Evolutionary conservation across 257 asterid genomes (phyloP).

Genomic region (Handroanthus guayacan): DNA sequence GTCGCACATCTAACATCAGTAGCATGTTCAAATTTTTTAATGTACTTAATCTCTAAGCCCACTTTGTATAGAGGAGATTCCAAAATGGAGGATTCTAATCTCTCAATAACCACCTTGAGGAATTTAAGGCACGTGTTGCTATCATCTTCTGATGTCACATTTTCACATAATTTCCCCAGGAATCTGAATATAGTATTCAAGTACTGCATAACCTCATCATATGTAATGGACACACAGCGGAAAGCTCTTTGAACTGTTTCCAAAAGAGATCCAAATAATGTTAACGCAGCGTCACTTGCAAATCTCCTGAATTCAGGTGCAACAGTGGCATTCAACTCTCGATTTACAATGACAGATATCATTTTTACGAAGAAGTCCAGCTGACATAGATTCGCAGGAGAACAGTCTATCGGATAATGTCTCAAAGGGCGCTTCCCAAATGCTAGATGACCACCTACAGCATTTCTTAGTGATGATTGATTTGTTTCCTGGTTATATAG

Average conservation of each 20-base stretch:
- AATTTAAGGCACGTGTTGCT: constrained; percentile 51
- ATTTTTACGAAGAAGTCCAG: constrained; percentile 64
- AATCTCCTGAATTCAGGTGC: constrained; percentile 46
- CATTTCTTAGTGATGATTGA: constrained; percentile 36
- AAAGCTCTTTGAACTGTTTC: constrained; percentile 57
- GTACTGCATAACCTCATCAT: constrained; percentile 62
- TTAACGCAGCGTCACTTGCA: constrained; percentile 55
- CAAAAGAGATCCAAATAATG: constrained; percentile 68
- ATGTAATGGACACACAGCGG: constrained; percentile 49
- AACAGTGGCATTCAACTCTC: constrained; percentile 46
- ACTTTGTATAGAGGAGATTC: constrained; percentile 78
- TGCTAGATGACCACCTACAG: constrained; percentile 37
- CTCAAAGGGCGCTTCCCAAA: constrained; percentile 55
- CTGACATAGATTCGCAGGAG: constrained; percentile 66
- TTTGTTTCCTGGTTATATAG: constrained; percentile 39
- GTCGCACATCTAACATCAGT: constrained; percentile 40
- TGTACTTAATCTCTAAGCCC: constrained; percentile 45
- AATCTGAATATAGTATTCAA: constrained; percentile 60
- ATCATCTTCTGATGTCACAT: constrained; percentile 42
- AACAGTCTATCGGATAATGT: constrained; percentile 60
- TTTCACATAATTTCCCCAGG: constrained; percentile 52
- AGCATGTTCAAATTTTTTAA: constrained; percentile 44
- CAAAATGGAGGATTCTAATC: constrained; percentile 64
- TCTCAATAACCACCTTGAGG: constrained; percentile 60
- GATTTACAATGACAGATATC: constrained; percentile 56